Base-by-base conservation (phyloP, 371 early-diverging fungal genomes). In the Mucor saturninus region DNA sequence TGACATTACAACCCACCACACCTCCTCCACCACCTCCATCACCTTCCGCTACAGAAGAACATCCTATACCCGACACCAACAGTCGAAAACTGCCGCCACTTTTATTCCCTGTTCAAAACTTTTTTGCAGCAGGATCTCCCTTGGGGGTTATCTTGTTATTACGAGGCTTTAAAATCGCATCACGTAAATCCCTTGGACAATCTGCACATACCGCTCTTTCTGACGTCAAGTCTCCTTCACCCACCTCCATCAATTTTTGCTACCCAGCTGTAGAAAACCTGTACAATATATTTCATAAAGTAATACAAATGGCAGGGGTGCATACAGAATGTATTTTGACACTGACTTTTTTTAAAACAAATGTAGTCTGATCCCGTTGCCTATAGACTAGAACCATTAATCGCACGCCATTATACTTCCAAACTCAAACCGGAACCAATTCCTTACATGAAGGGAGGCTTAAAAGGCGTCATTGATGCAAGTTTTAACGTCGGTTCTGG, bases 361-460 rank as follows among this genome's bases (percentile, higher is more conserved):
- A 54, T 15, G 9, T 57, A 71, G 68, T 75, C 74, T 53, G 77
- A 83, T 64, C 74, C 79, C 11, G 73, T 83, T 48, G 83, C 83
- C 40, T 86, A 89, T 68, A 83, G 92, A 28, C 68, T 90, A 11
- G 92, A 92, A 60, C 92, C 92, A n/a, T 63, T 91, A n/a, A 83
- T 91, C 59, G 70, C 77, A n/a, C 79, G 82, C 9, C 75, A 79
- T n/a, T 78, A 84, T 31, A 73, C 75, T 0, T 68, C 75, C 0
- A 79, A 81, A 40, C 55, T 81, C 5, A 89, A 89, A 54, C 93
- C 95, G 0, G 87, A 83, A 5, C 81, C 83, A 5, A 83, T 94
- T 30, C 90, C 89, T 1, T 94, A 94, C 61, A 88, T 87, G 56
- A 94, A 94, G 61, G 95, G 95, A 6, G 95, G 95, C 2, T 69